Evolutionary conservation across 1,139 yeast genomes (phyloP), one percentile per base, ranked within the genome.

Genomic region (Blastobotrys petasosporus): DNA sequence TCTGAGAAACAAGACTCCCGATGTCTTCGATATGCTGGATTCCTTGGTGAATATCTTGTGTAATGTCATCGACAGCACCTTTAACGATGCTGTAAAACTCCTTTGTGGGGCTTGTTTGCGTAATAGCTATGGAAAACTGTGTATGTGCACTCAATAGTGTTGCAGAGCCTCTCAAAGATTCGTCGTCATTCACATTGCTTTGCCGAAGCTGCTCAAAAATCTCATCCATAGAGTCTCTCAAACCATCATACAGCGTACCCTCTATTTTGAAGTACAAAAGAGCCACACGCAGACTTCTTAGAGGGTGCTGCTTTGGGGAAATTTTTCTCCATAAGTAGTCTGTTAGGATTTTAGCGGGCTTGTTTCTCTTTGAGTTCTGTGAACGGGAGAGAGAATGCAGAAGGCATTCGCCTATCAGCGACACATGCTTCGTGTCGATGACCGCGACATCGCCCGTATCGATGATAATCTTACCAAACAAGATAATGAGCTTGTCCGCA

Each of bases 71-170:
- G 3, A 52, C 52, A 1, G 53, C 32, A n/a, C 38, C 32, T 30
- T 44, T 45, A 5, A 52, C 37, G 33, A 44, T 45, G n/a, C 25
- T 30, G 29, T 45, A 44, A 39, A 51, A 47, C 23, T 49, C 45
- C 8, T 47, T 47, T 3, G 48, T 43, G 4, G 50, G 46, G 4
- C 45, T 37, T 4, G 31, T 32, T 9, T 47, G 48, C 13, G 50
- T 45, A 12, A 47, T 41, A 1, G 46, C 47, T 8, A 46, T 34
- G 12, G 50, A 45, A n/a, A 48, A 38, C 11, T 48, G 41, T 7
- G 51, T 41, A 13, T 44, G 38, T 4, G 54, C 51, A 8, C 46
- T 35, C 20, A 53, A 37, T 7, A 44, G 38, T 4, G 39, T 36
- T 11, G 42, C 41, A 12, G 28, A 25, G 13, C 39, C 44, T 32